These are phyloP conservation scores for Mikania micrantha DNA, from an alignment of 129 eudicot genomes.

Conservation along the genomic window DNA sequence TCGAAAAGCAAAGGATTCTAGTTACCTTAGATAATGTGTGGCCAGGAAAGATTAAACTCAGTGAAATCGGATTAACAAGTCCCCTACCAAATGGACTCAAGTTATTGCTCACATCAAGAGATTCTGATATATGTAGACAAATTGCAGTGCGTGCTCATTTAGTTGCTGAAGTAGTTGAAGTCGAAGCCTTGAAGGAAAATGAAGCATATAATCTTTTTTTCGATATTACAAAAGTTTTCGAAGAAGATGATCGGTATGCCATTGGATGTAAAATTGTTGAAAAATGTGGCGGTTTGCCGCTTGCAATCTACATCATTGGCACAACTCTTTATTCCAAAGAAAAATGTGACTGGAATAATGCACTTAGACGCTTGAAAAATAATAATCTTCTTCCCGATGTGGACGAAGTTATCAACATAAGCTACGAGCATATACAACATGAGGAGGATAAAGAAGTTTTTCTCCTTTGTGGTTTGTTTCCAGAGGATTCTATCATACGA, in stretches of 20 bases:
- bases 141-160: neutral
- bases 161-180: neutral
- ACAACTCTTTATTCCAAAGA: neutral
- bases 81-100: too few species aligned
- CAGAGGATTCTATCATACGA: neutral
- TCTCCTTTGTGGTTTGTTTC: constrained; percentile 3
- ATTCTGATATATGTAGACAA: neutral
- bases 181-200: too few species aligned
- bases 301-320: neutral
- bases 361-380: neutral
- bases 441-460: neutral
- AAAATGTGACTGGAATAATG: neutral
- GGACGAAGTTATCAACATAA: neutral
- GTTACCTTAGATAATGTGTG: constrained; percentile 2
- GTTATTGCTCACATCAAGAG: too few species aligned
- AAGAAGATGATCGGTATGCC: too few species aligned
- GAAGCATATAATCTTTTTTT: too few species aligned
- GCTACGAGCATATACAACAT: neutral
- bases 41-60: neutral
- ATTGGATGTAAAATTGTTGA: neutral
- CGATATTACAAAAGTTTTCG: too few species aligned
- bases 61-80: too few species aligned
- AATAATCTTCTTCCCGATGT: neutral
- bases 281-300: neutral
- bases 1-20: neutral